phyloP scores from a whole-genome alignment of 768 basidiomycete genomes.

The Rhodotorula diobovata region DNA sequence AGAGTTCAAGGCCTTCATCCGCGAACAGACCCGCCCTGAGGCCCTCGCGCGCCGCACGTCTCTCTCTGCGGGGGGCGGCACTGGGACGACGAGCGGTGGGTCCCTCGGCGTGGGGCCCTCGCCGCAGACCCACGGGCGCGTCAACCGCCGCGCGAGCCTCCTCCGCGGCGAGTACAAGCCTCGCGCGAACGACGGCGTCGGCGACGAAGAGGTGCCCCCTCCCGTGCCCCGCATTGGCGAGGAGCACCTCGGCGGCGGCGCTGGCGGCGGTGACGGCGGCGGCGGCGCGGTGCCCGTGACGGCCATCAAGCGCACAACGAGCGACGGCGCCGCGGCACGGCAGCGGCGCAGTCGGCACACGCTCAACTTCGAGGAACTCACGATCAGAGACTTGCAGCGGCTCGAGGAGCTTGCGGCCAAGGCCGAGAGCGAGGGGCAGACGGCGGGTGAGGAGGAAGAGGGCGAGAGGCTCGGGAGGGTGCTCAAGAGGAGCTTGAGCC shows the following conservation, averaged over 20 bases:
- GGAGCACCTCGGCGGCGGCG: neutral
- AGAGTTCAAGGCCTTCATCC: conserved; percentile 90
- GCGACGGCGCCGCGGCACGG: conserved; percentile 60
- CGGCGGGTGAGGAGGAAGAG: conserved; percentile 71
- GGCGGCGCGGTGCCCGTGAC: no score
- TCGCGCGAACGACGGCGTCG: conserved; percentile 66
- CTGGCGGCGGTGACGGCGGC: no score
- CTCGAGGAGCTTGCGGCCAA: conserved; percentile 80
- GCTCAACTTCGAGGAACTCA: conserved; percentile 74
- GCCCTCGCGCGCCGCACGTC: conserved; percentile 45
- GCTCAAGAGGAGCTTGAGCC: conserved; percentile 32
- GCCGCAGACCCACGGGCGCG: no score
- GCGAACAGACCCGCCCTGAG: conserved; percentile 66
- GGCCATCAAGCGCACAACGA: conserved; percentile 53
- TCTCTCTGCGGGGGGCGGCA: conserved; percentile 39
- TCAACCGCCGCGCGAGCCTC: conserved; percentile 58
- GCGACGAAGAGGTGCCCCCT: conserved; percentile 52
- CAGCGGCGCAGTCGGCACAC: conserved; percentile 56
- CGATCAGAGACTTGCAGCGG: conserved; percentile 87
- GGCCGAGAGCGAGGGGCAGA: conserved; percentile 76
- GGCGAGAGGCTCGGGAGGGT: conserved; percentile 53
- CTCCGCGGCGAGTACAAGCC: conserved; percentile 89
- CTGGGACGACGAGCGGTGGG: no score
- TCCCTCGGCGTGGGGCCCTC: no score
- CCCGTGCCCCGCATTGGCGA: neutral